These are phyloP conservation scores for Penicillium decumbens DNA, from an alignment of 2,329 filamentous ascomycete species.

Conservation along the genomic window DNA sequence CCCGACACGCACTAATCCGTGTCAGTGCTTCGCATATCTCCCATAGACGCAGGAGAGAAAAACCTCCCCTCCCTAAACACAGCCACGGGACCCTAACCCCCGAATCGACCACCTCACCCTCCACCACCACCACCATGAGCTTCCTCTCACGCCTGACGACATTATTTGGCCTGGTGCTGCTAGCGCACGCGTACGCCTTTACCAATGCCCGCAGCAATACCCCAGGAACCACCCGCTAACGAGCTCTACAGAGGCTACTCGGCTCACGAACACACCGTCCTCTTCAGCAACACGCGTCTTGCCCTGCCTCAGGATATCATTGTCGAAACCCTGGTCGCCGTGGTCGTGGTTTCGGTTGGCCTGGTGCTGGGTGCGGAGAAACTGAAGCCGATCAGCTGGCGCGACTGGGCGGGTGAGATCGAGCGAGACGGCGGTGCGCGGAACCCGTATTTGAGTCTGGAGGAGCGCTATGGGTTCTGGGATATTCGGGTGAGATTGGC, in stretches of 20 bases:
- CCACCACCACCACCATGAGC: conserved; percentile 52
- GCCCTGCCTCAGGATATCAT: conserved; percentile 76
- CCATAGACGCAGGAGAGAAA: neutral
- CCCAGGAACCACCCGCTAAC: neutral
- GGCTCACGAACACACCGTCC: conserved; percentile 80
- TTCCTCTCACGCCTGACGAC: conserved; percentile 68
- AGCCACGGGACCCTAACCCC: neutral
- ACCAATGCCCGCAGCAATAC: neutral
- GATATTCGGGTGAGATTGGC: conserved; percentile 66
- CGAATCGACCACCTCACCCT: neutral
- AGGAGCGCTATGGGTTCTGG: conserved; percentile 77
- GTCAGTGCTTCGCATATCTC: neutral
- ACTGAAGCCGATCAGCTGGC: conserved; percentile 84
- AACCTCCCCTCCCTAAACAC: neutral
- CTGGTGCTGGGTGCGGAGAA: conserved; percentile 73
- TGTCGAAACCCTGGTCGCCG: conserved; percentile 76
- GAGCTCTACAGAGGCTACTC: conserved; percentile 73
- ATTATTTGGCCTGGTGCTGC: conserved; percentile 67
- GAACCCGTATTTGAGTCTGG: conserved; percentile 74
- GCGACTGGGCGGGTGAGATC: conserved; percentile 66
- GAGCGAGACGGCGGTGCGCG: conserved; percentile 64
- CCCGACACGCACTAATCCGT: neutral
- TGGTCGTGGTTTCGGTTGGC: conserved; percentile 74
- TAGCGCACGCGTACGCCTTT: conserved; percentile 75
- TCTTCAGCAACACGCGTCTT: conserved; percentile 58